Evolutionary conservation across 352 stramenopile genomes (phyloP).

Genomic region (Pythium plurisporium): DNA sequence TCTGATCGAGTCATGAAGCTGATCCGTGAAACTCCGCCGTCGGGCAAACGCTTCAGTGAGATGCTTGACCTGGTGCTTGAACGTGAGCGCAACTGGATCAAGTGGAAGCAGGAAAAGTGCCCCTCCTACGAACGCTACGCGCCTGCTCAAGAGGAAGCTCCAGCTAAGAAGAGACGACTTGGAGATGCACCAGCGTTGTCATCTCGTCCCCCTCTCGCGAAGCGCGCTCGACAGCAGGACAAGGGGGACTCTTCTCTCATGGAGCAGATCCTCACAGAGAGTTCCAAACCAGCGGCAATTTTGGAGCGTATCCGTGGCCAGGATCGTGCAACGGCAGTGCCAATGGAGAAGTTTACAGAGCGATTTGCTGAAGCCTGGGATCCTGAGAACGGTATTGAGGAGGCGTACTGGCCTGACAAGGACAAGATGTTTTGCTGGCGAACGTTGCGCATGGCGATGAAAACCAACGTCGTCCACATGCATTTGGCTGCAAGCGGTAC

Average conservation of each 20-base stretch:
- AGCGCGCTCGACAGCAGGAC: slow-evolving; percentile 17
- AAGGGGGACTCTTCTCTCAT: slow-evolving; percentile 41
- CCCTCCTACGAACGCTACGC: slow-evolving; percentile 65
- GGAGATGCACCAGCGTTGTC: slow-evolving; percentile 25
- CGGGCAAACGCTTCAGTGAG: slow-evolving; percentile 85
- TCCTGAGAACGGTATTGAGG: slow-evolving; percentile 94
- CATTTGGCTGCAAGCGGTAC: slow-evolving; percentile 58
- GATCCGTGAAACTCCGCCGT: slow-evolving; percentile 80
- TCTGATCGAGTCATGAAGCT: slow-evolving; percentile 70
- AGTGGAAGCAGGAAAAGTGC: slow-evolving; percentile 90
- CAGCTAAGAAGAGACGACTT: slow-evolving; percentile 37
- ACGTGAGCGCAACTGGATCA: slow-evolving; percentile 87
- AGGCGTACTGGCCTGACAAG: slow-evolving; percentile 94
- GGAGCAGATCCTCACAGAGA: slow-evolving; percentile 77
- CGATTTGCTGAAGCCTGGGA: slow-evolving; percentile 92
- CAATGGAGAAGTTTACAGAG: slow-evolving; percentile 78
- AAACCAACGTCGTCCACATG: slow-evolving; percentile 64
- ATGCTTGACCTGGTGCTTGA: slow-evolving; percentile 84
- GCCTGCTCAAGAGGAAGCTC: slow-evolving; percentile 13
- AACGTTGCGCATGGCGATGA: slow-evolving; percentile 79
- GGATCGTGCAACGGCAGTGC: slow-evolving; percentile 58
- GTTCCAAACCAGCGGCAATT: slow-evolving; percentile 65
- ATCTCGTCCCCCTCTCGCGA: slow-evolving; percentile 22
- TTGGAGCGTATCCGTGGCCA: slow-evolving; percentile 73
- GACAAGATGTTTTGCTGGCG: slow-evolving; percentile 87